Conservation (phyloP, 176 grass and related monocot species). For the Triticum urartu region DNA sequence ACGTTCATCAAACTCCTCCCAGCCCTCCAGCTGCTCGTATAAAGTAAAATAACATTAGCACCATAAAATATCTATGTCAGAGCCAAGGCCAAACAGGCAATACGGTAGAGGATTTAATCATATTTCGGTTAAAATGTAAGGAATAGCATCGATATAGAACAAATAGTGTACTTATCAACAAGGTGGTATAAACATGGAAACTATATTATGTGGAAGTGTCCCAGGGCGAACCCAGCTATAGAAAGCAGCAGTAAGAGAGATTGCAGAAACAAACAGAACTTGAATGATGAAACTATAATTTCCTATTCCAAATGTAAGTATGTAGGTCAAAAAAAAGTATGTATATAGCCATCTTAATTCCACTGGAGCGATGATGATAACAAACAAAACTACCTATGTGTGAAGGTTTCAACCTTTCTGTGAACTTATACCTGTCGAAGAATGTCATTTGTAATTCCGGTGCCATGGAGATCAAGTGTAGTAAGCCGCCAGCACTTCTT, state of each 20-base stretch:
- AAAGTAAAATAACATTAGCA: neutral
- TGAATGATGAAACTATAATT: neutral
- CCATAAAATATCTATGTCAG: neutral
- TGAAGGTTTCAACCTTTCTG: neutral
- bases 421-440: constrained; percentile 72
- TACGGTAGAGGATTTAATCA: neutral
- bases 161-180: neutral
- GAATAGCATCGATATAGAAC: neutral
- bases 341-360: no score
- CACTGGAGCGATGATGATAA: neutral
- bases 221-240: neutral
- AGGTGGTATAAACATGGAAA: neutral
- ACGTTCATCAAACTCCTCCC: constrained; percentile 86
- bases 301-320: no score
- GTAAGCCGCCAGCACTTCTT: constrained; percentile 65
- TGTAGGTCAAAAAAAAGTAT: no score
- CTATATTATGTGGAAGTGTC: neutral
- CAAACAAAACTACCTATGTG: neutral
- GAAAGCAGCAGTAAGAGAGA: neutral
- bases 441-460: constrained; percentile 87
- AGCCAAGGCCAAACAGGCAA: neutral
- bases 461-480: constrained; percentile 90
- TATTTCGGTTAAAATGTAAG: no score
- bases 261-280: neutral
- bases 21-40: constrained; percentile 67